phyloP scores from a whole-genome alignment of 805 yeast species.

The Candida suzukii region DNA sequence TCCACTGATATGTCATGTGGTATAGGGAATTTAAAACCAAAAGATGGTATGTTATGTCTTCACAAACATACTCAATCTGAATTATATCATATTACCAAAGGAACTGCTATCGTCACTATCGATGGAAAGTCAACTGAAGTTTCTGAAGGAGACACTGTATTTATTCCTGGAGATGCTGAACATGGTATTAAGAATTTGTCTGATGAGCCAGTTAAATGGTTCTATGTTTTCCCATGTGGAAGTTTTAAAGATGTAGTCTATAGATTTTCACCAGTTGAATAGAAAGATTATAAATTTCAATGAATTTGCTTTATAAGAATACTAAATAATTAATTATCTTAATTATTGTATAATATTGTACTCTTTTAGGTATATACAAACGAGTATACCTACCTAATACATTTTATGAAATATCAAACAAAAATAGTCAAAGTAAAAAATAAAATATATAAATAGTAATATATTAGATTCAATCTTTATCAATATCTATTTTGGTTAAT shows the following conservation, averaged over 20 bases:
- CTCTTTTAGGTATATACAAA: too few species aligned
- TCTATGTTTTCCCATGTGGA: constrained; percentile 1
- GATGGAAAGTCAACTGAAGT: not conserved
- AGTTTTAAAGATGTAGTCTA: constrained; percentile 1
- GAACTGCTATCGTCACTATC: not conserved
- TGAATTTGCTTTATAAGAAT: too few species aligned
- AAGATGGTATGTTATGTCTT: not conserved
- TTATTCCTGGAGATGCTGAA: constrained; percentile 1
- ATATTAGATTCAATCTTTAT: too few species aligned
- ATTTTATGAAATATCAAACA: too few species aligned
- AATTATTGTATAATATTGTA: too few species aligned
- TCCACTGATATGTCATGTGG: not conserved
- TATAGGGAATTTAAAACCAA: not conserved
- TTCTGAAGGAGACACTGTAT: not conserved
- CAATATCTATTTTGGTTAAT: too few species aligned
- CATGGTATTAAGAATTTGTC: constrained; percentile 1
- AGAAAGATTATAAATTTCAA: not conserved
- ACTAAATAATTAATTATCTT: too few species aligned
- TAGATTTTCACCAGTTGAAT: not conserved
- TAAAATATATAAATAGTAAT: too few species aligned
- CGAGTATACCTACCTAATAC: too few species aligned
- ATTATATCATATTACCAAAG: constrained; percentile 1
- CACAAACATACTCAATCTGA: constrained; percentile 1
- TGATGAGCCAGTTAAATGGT: constrained; percentile 1
- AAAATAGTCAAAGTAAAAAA: too few species aligned